Conservation (phyloP, 2,329 filamentous ascomycete genomes). For the Trichoderma brevicompactum region DNA sequence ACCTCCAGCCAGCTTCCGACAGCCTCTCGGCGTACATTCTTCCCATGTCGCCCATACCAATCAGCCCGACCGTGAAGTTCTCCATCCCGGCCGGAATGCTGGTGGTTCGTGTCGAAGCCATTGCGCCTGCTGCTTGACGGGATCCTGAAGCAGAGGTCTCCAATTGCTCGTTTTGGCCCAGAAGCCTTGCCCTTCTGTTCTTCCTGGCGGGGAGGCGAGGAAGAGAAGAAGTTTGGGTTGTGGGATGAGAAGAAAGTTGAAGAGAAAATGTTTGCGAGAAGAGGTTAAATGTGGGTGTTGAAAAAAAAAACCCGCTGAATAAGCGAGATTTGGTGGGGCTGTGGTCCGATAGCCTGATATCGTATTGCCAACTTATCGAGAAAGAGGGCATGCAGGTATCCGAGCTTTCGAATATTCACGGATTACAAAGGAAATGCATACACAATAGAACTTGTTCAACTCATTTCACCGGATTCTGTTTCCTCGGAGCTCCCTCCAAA, state of each 20-base stretch:
- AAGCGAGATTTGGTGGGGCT: constrained; percentile 4
- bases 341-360: constrained; percentile 11
- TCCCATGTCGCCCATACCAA: constrained; percentile 99
- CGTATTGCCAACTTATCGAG: not conserved
- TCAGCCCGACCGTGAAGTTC: constrained; percentile 83
- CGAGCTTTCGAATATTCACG: constrained; percentile 10
- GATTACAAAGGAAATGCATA: not conserved
- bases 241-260: constrained; percentile 25
- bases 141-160: constrained; percentile 34
- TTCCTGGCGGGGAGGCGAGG: constrained; percentile 17
- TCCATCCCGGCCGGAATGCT: constrained; percentile 56
- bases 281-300: constrained; percentile 13
- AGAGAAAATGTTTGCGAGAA: constrained; percentile 26
- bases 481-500: not conserved
- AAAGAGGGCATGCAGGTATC: constrained; percentile 14
- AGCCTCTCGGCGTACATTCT: constrained; percentile 95
- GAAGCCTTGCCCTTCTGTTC: not conserved
- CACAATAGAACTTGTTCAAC: not conserved
- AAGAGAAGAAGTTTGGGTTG: constrained; percentile 23
- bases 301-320: constrained; percentile 19
- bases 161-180: constrained; percentile 37
- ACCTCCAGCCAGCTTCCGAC: constrained; percentile 96
- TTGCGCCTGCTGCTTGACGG: constrained; percentile 37
- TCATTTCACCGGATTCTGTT: not conserved
- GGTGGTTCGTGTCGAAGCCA: constrained; percentile 36